Base-by-base conservation (phyloP, 441 rosid genomes). In the Sinapis alba region DNA sequence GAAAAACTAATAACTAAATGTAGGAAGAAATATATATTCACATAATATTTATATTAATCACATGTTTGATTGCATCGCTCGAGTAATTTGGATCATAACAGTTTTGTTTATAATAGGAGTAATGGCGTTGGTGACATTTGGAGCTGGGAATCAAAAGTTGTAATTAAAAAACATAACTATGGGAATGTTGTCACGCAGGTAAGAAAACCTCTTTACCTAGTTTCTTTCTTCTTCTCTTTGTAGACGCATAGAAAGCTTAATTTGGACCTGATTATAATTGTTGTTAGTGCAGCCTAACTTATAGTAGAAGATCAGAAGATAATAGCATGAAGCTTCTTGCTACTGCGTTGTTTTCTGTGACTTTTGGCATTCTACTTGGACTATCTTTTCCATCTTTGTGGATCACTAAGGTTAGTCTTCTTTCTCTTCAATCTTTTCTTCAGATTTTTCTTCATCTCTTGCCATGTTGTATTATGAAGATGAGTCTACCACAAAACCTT, bases 291-390 rank as follows among this genome's bases (percentile, higher is more conserved):
- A 77, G 72, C 5, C 76, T 76, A 71, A 65, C 3, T 20, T n/a
- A 19, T 77, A 70, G 77, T 79, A 93, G 78, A 80, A 92, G 91
- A 74, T 84, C 93, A 68, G 90, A 84, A 59, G 97, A 91, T 69
- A n/a, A 41, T 47, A 79, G 81, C 62, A 87, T 84, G 89, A 91
- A 88, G 91, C 84, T 89, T 75, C 70, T 89, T 68, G 79, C 91
- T 30, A 86, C 88, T 60, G 84, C 90, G 28, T 88, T 90, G 74
- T 26, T 86, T 45, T 94, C 97, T 81, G 78, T 88, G 45, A 83
- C 82, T 78, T 85, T 87, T 83, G 99, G 99, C 62, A 89, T 91
- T 84, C 80, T 87, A 7, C 80, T 92, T 73, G 99, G 99, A 67
- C 76, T 87, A 53, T 92, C 97, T 56, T 86, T 88, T 73, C 96